Conservation (phyloP, 306 rosid species). For the Morella rubra region DNA sequence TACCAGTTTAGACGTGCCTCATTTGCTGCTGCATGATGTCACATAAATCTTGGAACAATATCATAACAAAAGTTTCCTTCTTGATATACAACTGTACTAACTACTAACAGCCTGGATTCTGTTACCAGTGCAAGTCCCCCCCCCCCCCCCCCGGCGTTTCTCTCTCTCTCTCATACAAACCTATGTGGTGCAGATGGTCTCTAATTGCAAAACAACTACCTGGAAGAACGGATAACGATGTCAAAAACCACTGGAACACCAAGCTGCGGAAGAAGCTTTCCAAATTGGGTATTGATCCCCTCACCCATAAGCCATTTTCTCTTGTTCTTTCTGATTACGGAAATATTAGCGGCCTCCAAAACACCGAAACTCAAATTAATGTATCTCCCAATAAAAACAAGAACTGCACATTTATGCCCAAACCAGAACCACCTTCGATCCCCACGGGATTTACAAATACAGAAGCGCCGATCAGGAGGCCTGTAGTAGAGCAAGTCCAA, state of each 20-base stretch:
- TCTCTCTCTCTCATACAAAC: not conserved
- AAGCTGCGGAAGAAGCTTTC: constrained; percentile 83
- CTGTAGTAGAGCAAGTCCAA: constrained; percentile 30
- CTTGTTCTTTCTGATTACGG: constrained; percentile 79
- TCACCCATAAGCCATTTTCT: constrained; percentile 83
- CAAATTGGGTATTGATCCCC: constrained; percentile 87
- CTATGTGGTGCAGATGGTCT: constrained; percentile 69
- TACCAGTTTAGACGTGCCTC: not conserved
- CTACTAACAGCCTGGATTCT: not conserved
- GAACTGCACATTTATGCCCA: constrained; percentile 23
- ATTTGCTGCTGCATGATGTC: not conserved
- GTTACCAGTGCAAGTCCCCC: not conserved
- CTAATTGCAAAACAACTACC: constrained; percentile 71
- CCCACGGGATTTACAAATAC: constrained; percentile 22
- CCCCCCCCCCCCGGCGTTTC: not conserved
- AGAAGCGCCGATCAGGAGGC: constrained; percentile 11
- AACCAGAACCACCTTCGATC: constrained; percentile 31
- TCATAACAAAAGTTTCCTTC: constrained; percentile 9
- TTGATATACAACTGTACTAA: not conserved
- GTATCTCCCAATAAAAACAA: constrained; percentile 27
- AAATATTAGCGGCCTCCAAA: constrained; percentile 51
- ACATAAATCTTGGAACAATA: not conserved
- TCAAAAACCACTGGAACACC: constrained; percentile 96
- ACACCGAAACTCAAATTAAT: constrained; percentile 20
- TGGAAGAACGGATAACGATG: constrained; percentile 97